A percentile compares a stretch with the other conserved stretches of the same genome.
phyloP scores from a whole-genome alignment of 73 alveolate species.

The Paramecium caudatum region DNA sequence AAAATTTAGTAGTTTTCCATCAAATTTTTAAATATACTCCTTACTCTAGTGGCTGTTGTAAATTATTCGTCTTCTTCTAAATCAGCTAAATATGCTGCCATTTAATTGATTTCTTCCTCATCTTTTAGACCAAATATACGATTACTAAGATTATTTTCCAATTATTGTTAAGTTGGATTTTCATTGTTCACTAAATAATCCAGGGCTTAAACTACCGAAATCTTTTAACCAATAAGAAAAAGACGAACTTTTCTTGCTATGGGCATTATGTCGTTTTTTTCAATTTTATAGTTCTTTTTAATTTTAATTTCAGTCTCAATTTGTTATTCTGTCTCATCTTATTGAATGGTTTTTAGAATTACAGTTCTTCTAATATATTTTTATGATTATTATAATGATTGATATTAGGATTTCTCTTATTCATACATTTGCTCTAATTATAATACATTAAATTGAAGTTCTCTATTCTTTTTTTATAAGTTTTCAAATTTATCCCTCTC shows the following conservation, averaged over 20 bases:
- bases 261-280: conserved; percentile 16
- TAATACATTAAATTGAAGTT: not conserved
- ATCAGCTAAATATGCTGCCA: conserved; percentile 58
- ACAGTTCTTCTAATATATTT: conserved; percentile 7
- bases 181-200: conserved; percentile 12
- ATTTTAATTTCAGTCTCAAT: not conserved
- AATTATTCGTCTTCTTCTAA: not conserved
- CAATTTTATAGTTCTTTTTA: not conserved
- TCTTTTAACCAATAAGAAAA: not conserved
- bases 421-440: not conserved
- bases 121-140: conserved; percentile 2
- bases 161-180: not conserved
- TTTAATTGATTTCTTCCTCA: not conserved
- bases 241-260: not conserved
- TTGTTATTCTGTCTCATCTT: conserved; percentile 8
- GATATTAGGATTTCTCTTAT: not conserved
- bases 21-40: conserved; percentile 45
- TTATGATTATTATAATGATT: conserved; percentile 14
- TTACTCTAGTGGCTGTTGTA: conserved; percentile 32
- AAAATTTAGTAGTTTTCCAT: conserved; percentile 39
- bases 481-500: not conserved
- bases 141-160: not conserved
- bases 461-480: conserved; percentile 4
- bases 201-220: not conserved
- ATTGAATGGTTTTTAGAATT: not conserved